Percentiles rank a stretch among this genome's conserved stretches.
These are phyloP conservation scores for Trebouxiophyceae sp. DNA, from an alignment of 163 green algal genomes.

Conservation along the genomic window DNA sequence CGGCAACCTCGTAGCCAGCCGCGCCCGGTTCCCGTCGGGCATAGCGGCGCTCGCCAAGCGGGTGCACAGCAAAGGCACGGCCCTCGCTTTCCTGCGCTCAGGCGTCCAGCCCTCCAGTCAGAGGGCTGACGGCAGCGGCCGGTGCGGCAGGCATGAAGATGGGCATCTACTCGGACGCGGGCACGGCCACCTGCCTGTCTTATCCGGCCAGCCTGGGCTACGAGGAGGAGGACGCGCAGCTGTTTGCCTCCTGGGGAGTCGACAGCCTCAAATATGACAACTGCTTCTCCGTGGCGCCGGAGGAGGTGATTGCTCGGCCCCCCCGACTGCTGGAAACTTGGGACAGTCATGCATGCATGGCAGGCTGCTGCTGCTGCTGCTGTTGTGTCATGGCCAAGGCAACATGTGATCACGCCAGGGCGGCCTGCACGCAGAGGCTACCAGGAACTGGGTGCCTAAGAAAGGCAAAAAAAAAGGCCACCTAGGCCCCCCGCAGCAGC, in stretches of 20 bases:
- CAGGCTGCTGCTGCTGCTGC: too few relatives aligned
- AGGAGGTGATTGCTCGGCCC: too few relatives aligned
- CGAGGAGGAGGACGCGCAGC: conserved; percentile 57
- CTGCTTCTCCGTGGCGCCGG: conserved; percentile 6
- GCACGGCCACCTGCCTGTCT: conserved; percentile 54
- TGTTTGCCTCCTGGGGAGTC: conserved; percentile 63
- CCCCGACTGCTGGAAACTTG: too few relatives aligned
- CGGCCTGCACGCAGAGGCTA: too few relatives aligned
- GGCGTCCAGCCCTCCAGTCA: background rate
- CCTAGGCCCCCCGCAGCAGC: too few relatives aligned
- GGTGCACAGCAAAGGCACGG: conserved; percentile 40
- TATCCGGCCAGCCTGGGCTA: conserved; percentile 56
- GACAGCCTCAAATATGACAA: conserved; percentile 65
- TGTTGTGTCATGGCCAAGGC: too few relatives aligned
- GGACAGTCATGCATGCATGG: too few relatives aligned
- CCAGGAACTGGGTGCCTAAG: too few relatives aligned
- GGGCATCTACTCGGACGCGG: conserved; percentile 67
- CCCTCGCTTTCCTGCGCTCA: background rate
- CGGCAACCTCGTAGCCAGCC: conserved; percentile 39
- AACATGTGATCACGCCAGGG: too few relatives aligned
- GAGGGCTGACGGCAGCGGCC: too few relatives aligned
- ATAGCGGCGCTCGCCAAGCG: conserved; percentile 66
- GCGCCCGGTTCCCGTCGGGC: conserved; percentile 52
- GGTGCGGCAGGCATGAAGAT: conserved; percentile 61
- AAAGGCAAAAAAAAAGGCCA: too few relatives aligned